Percentiles rank a stretch among this genome's conserved stretches.
These are phyloP conservation scores for Claviceps citrina DNA, from an alignment of 2,329 filamentous ascomycete genomes.

Conservation along the genomic window DNA sequence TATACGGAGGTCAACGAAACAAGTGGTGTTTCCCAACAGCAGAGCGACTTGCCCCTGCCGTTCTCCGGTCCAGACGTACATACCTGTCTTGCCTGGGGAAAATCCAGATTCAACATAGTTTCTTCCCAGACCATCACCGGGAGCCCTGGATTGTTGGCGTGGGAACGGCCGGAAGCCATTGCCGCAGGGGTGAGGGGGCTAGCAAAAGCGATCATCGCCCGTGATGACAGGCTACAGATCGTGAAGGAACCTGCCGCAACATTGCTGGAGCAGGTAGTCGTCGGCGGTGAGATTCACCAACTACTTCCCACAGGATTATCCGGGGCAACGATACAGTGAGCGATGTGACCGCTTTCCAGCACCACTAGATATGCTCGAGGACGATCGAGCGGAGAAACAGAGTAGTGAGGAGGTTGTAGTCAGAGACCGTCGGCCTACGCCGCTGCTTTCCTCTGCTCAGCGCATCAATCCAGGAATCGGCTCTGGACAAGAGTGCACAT, in stretches of 20 bases:
- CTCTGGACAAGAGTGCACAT: too few relatives aligned
- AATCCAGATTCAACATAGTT: slow-evolving; percentile 26
- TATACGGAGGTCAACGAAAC: slow-evolving; percentile 26
- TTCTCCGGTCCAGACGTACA: slow-evolving; percentile 18
- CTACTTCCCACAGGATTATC: slow-evolving; percentile 10
- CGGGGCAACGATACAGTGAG: slow-evolving; percentile 3
- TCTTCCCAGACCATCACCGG: slow-evolving; percentile 25
- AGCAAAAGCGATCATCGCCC: slow-evolving; percentile 22
- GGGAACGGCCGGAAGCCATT: slow-evolving; percentile 33
- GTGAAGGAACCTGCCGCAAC: slow-evolving; percentile 12
- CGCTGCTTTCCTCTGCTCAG: background rate
- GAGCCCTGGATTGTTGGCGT: slow-evolving; percentile 29
- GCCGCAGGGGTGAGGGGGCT: slow-evolving; percentile 25
- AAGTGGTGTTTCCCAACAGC: background rate
- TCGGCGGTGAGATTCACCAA: slow-evolving; percentile 10
- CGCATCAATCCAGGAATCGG: background rate
- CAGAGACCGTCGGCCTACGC: background rate
- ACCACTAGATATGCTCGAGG: background rate
- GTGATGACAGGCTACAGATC: slow-evolving; percentile 23
- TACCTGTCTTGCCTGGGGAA: slow-evolving; percentile 34
- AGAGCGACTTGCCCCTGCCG: slow-evolving; percentile 9
- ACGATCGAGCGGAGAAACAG: background rate
- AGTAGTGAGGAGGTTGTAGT: background rate
- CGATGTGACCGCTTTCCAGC: background rate
- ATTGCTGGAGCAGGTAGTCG: slow-evolving; percentile 22